phyloP scores from a whole-genome alignment of 371 early-diverging fungal species.

The Syncephalis fuscata region DNA sequence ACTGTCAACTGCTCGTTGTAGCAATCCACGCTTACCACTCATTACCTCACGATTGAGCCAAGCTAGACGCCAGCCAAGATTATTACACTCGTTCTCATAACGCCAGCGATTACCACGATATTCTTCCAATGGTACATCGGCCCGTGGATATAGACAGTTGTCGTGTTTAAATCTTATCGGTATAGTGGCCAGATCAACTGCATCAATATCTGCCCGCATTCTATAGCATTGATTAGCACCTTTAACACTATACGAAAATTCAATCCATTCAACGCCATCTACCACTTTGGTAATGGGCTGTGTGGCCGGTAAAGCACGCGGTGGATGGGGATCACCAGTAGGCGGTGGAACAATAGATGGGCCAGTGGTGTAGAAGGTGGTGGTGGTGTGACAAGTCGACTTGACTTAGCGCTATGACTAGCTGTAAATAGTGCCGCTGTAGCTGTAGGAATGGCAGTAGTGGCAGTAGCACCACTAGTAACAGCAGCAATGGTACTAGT shows the following conservation, averaged over 20 bases:
- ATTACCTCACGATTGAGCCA: conserved; percentile 69
- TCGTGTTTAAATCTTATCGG: conserved; percentile 53
- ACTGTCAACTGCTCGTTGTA: conserved; percentile 91
- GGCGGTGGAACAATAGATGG: background rate
- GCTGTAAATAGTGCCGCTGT: too few relatives aligned
- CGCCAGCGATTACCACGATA: conserved; percentile 86
- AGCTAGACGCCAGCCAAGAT: conserved; percentile 77
- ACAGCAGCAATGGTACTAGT: too few relatives aligned
- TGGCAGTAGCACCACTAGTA: too few relatives aligned
- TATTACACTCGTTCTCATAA: conserved; percentile 84
- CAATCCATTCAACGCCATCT: conserved; percentile 50
- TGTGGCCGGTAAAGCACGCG: conserved; percentile 22
- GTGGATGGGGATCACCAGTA: conserved; percentile 3
- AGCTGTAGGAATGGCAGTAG: too few relatives aligned
- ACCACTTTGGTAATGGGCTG: conserved; percentile 23
- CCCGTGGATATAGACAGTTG: conserved; percentile 82
- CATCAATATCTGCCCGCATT: conserved; percentile 64
- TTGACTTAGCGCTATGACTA: too few relatives aligned
- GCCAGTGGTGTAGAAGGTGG: background rate
- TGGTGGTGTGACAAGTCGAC: too few relatives aligned
- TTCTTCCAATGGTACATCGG: conserved; percentile 37
- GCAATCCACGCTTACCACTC: conserved; percentile 74
- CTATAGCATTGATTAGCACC: conserved; percentile 43
- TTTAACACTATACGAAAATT: conserved; percentile 47
- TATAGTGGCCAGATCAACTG: conserved; percentile 31